Evolutionary conservation across 2,329 filamentous ascomycete species (phyloP).

Genomic region (Fusarium xyrophilum): DNA sequence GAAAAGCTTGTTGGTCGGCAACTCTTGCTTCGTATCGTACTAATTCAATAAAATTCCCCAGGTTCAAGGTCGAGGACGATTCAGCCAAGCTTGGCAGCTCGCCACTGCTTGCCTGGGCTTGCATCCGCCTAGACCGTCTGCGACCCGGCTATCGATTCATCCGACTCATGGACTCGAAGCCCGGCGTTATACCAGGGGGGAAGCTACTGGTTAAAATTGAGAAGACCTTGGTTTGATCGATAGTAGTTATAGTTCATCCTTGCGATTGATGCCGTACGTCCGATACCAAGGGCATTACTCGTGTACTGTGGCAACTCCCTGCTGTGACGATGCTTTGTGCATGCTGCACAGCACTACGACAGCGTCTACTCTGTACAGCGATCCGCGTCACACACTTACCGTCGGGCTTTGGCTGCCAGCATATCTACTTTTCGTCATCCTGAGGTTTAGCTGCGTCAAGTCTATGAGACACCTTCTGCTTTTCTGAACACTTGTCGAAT

Average conservation of each 20-base stretch:
- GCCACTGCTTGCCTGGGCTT: conserved; percentile 61
- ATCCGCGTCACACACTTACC: not conserved
- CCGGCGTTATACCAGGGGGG: conserved; percentile 53
- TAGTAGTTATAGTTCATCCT: not conserved
- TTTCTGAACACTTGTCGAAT: not conserved
- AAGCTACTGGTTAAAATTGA: conserved; percentile 61
- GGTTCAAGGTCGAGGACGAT: conserved; percentile 63
- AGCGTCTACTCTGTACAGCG: not conserved
- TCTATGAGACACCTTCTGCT: no score
- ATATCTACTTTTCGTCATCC: not conserved
- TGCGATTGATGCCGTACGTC: not conserved
- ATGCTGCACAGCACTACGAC: not conserved
- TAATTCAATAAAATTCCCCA: conserved; percentile 41
- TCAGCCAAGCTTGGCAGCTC: conserved; percentile 48
- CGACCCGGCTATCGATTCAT: conserved; percentile 63
- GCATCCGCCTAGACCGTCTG: conserved; percentile 65
- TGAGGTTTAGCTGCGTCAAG: not conserved
- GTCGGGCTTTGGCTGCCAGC: not conserved
- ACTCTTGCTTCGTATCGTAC: conserved; percentile 22
- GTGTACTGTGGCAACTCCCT: not conserved
- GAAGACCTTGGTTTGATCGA: conserved; percentile 52
- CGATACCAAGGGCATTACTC: not conserved
- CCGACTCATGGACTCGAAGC: conserved; percentile 55
- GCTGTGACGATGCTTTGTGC: not conserved
- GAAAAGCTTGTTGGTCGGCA: conserved; percentile 4